Base-by-base conservation (phyloP, 2,329 filamentous ascomycete genomes). In the Ophiostoma triangulosporum region DNA sequence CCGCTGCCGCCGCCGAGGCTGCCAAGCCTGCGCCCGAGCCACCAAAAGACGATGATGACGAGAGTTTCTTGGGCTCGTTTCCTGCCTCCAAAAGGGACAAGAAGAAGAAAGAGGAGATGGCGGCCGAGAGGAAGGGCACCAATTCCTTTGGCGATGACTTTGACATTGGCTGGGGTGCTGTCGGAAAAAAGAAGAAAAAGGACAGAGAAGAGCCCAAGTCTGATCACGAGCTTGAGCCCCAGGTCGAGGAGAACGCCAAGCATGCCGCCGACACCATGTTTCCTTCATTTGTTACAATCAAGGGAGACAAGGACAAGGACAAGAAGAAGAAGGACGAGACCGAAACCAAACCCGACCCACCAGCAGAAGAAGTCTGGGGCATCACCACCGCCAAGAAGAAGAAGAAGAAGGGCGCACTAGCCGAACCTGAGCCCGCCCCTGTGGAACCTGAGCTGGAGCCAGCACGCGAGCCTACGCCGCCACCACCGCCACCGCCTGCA, bases 31-130 rank as follows among this genome's bases (percentile, higher is more conserved):
- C 56, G n/a, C 50, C 50, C 2, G 54, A 57, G 48, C 59, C 45
- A 52, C 59, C 54, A 14, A 52, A 14, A 36, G 48, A 22, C 2
- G 52, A 54, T 9, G 54, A 57, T 1, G 55, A 56, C 7, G 43
- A 11, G 4, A 43, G 38, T 14, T 29, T 1, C 36, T 11, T 61
- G 55, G 57, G 54, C 11, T 26, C 50, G 14, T 33, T 49, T 6
- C 7, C 48, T 1, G 8, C 51, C 6, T 35, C 32, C 3, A 61
- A 61, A 14, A 61, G 61, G 33, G 57, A 62, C 8, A 63, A 63
- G 56, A 65, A 60, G 59, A 65, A 51, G 51, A 51, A 51, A 27
- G 26, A 38, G 31, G 49, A 48, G 17, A 9, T 14, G 17, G 46
- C 45, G 6, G 26, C 45, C 12, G 45, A 29, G 26, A 52, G 31